Conservation (phyloP, 352 stramenopile genomes). For the Globisporangium paddicum region DNA sequence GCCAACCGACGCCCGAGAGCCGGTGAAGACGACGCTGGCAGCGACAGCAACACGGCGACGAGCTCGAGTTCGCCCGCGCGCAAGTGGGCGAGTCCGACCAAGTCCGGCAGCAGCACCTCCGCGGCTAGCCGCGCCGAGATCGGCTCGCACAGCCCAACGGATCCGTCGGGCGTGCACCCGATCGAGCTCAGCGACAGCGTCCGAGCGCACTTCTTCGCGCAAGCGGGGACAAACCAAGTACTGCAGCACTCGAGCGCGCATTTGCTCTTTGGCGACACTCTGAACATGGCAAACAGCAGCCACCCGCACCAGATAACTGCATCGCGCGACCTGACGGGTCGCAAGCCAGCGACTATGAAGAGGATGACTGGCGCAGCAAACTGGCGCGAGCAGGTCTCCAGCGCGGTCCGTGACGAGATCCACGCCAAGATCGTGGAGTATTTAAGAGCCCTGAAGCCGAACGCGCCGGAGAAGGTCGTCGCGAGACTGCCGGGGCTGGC, state of each 20-base stretch:
- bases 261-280: neutral
- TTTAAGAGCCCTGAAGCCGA: slow-evolving; percentile 91
- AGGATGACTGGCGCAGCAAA: slow-evolving; percentile 1
- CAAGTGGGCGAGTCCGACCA: slow-evolving; percentile 42
- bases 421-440: slow-evolving; percentile 85
- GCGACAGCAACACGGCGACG: neutral
- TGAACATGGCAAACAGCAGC: slow-evolving; percentile 3
- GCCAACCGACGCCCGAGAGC: slow-evolving; percentile 54
- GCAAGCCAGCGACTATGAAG: slow-evolving; percentile 4
- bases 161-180: slow-evolving; percentile 29
- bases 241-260: neutral
- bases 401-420: slow-evolving; percentile 37
- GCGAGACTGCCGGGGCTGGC: slow-evolving; percentile 95
- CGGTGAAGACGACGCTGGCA: slow-evolving; percentile 50
- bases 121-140: slow-evolving; percentile 18
- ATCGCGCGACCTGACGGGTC: neutral
- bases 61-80: slow-evolving; percentile 15
- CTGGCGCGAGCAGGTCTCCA: slow-evolving; percentile 27
- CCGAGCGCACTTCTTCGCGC: slow-evolving; percentile 4
- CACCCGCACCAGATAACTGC: neutral
- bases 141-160: slow-evolving; percentile 37
- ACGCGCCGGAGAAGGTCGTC: slow-evolving; percentile 93
- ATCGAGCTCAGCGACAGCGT: slow-evolving; percentile 10
- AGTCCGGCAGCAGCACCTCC: slow-evolving; percentile 10
- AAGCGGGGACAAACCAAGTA: neutral